phyloP scores from a whole-genome alignment of 306 rosid genomes.

The Albizia julibrissin region DNA sequence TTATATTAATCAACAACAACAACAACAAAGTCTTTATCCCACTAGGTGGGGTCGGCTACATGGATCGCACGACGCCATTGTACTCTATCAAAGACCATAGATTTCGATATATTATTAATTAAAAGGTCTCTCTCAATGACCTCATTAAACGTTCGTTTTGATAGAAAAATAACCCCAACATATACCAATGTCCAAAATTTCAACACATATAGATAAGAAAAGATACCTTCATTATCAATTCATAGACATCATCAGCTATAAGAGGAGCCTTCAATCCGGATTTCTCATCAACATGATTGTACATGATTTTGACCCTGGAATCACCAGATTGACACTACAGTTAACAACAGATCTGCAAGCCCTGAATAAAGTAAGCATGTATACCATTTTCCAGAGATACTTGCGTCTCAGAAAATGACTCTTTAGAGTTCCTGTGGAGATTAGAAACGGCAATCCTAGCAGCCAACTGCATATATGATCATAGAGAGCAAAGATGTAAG shows the following conservation, averaged over 20 bases:
- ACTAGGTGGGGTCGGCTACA: too few species aligned
- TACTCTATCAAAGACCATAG: too few species aligned
- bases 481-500: background rate
- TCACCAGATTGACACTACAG: background rate
- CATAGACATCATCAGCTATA: constrained; percentile 65
- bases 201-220: background rate
- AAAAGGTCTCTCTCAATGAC: too few species aligned
- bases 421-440: constrained; percentile 65
- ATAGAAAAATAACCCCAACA: too few species aligned
- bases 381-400: background rate
- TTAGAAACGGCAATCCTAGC: constrained; percentile 72
- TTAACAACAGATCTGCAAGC: background rate
- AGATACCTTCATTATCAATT: constrained; percentile 61
- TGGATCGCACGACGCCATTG: too few species aligned
- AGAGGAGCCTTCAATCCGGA: constrained; percentile 63
- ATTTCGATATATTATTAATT: too few species aligned
- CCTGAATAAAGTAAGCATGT: background rate
- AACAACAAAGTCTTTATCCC: too few species aligned
- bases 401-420: constrained; percentile 69
- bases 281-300: constrained; percentile 52
- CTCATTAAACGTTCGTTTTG: too few species aligned
- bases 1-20: too few species aligned
- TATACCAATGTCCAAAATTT: too few species aligned
- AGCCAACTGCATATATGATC: constrained; percentile 49
- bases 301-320: constrained; percentile 62